Evolutionary conservation across 2,329 filamentous ascomycete species (phyloP), one percentile per base, ranked within the genome.

Genomic region (Fusarium ambrosium): DNA sequence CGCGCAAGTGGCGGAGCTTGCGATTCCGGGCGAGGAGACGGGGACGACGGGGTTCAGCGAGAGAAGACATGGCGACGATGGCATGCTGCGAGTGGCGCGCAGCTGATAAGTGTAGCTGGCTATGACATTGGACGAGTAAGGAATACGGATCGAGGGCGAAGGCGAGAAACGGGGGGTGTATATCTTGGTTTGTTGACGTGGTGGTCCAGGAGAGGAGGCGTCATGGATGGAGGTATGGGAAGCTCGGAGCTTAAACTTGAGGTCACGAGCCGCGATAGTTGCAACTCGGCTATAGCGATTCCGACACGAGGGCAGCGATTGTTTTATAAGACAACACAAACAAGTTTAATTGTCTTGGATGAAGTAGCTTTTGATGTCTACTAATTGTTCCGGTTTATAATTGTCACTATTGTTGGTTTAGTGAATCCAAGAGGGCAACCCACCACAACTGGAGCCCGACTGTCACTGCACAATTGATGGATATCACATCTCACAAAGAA

Each of bases 1-100:
- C 95, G 78, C 94, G 92, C 6, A 98, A 89, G 86, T 98, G 95
- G 64, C 96, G 92, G 63, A 98, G 88, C 82, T 93, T 95, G 81
- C 95, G 94, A 82, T 98, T 98, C 88, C 97, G 89, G 20, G 90
- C 85, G 34, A 91, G 84, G 72, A 92, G 85, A 48, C 88, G 85
- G 45, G 89, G 88, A 45, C 86, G 84, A 55, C 83, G 81, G 36
- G 81, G 80, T 77, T 84, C 82, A 68, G 81, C 79, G 69, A 84
- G 77, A 70, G 80, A 77, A 56, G 83, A 83, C 83, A 84, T 84
- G 68, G 36, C 45, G 37, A 29, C 14, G 45, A 58, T 65, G 22
- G 41, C 77, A 77, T 77, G 77, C 70, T 75, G 72, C 70, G 39
- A 37, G 56, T 61, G 29, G 29, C 37, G 73, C 71, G 73, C 71